Base-by-base conservation (phyloP, 805 yeast species). In the Yarrowia bubula region DNA sequence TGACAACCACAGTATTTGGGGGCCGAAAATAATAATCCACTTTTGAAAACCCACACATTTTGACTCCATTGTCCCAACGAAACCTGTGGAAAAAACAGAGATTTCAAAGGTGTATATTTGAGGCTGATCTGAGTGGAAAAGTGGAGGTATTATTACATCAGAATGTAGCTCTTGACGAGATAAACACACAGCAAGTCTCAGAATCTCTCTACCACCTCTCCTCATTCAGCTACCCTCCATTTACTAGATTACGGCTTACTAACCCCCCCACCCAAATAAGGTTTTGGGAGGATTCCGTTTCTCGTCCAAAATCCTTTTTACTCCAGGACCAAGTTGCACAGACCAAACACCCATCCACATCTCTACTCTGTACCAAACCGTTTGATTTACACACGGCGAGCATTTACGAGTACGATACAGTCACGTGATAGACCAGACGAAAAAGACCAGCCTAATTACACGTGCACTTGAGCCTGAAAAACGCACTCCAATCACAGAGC, bases 261-360 rank as follows among this genome's bases (percentile, higher is more conserved):
- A 48, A 48, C 55, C 15, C 41, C 55, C 55, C 55, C 55, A 48
- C 55, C 55, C 55, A 48, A 48, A 48, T 48, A 48, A 7, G 13
- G 55, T 48, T 48, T 48, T 48, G 55, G 55, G 41, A 48, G 41
- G 4, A 17, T 48, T 31, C 55, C 13, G 32, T 32, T 31, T 31
- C n/a, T 48, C 55, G 55, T 35, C 55, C 55, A 48, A 48, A 48
- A 48, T 48, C 55, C 55, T 48, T 48, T 48, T 48, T 48, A 48
- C 55, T 48, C 55, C 55, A 48, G 18, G 38, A 33, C 53, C 32
- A 18, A 48, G 41, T 22, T 47, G 41, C 41, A 33, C 33, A 44
- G 37, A 17, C 13, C 58, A 18, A 51, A 35, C n/a, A 28, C 41
- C 32, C 43, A 51, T 51, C 58, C 41, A 38, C 58, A 22, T 51